Evolutionary conservation across 768 basidiomycete species (phyloP), one percentile per base, ranked within the genome.

Genomic region (Leccinum fibrillosum): DNA sequence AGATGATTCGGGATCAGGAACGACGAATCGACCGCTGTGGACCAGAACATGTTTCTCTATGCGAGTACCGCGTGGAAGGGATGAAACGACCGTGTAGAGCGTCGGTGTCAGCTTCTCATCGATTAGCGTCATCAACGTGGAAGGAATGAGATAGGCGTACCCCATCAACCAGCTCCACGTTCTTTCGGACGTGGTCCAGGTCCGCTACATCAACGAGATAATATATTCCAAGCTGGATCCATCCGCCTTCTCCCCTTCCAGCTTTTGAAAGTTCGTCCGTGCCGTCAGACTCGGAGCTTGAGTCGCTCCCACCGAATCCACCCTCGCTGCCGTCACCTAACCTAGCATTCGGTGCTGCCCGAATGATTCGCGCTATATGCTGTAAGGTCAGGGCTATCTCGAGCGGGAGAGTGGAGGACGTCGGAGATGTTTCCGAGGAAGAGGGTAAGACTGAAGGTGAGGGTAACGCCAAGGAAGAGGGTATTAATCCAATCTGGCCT

Each of bases 401-500:
- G 11, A 76, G 66, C 0, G 82, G 73, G 53, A 91, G 62, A 5
- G 69, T 59, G 23, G 72, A 53, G 1, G 89, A 83, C 0, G 77
- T 72, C 1, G 91, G 89, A 3, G 96, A 74, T 1, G 78, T 10
- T 63, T 2, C 79, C 66, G 55, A 89, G 17, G 50, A 23, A 49
- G 51, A 13, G 49, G 52, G 34, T 52, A 15, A 6, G 25, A 68
- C 10, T 80, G 60, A 72, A 10, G 13, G 86, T 82, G 2, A 78
- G 72, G 9, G 94, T 88, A 98, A 76, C 2, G 78, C 68, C 28
- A 98, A 77, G 49, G 77, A 84, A 49, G 85, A 76, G 1, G 97
- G 96, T 30, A 94, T 77, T 21, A 99, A 78, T 0, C 93, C 93
- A 49, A 99, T 98, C 69, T 99, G 97, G 4, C 97, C 97, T 1